Conservation (phyloP, 2,329 filamentous ascomycete genomes). For the Parastagonospora avenae region DNA sequence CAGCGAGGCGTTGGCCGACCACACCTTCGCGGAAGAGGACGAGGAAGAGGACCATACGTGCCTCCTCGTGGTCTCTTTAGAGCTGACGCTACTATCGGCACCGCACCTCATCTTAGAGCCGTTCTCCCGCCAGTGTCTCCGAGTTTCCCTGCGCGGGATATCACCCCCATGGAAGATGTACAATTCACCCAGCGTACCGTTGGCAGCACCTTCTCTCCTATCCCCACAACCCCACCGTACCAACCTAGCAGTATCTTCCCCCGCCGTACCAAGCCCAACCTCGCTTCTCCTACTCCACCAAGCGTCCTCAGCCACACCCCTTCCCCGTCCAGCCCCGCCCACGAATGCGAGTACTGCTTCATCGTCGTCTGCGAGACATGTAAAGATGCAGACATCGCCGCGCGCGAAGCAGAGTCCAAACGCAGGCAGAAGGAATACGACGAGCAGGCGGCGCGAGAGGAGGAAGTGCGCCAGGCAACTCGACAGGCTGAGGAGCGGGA, state of each 20-base stretch:
- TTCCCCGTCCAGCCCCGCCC: conserved; percentile 27
- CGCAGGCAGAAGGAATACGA: not conserved
- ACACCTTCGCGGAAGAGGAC: not conserved
- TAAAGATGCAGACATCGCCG: conserved; percentile 12
- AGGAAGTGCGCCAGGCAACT: not conserved
- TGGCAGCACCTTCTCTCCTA: conserved; percentile 17
- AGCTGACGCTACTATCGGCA: conserved; percentile 9
- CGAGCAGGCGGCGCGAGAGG: not conserved
- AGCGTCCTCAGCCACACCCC: not conserved
- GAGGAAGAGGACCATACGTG: conserved; percentile 4
- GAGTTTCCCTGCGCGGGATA: conserved; percentile 5
- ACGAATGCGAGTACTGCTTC: conserved; percentile 28
- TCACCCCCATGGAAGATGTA: conserved; percentile 14
- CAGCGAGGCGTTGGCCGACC: not conserved
- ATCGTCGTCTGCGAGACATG: conserved; percentile 31
- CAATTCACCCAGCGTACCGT: conserved; percentile 16
- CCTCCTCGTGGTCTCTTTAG: conserved; percentile 14
- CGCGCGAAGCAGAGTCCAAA: not conserved
- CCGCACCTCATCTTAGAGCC: conserved; percentile 9
- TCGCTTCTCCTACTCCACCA: not conserved
- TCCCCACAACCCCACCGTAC: conserved; percentile 3
- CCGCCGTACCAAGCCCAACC: not conserved
- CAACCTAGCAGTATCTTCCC: conserved; percentile 5
- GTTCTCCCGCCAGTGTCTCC: conserved; percentile 7
- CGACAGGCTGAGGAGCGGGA: too few species aligned